Base-by-base conservation (phyloP, 1,139 yeast species). In the Suhomyces bribrorum region DNA sequence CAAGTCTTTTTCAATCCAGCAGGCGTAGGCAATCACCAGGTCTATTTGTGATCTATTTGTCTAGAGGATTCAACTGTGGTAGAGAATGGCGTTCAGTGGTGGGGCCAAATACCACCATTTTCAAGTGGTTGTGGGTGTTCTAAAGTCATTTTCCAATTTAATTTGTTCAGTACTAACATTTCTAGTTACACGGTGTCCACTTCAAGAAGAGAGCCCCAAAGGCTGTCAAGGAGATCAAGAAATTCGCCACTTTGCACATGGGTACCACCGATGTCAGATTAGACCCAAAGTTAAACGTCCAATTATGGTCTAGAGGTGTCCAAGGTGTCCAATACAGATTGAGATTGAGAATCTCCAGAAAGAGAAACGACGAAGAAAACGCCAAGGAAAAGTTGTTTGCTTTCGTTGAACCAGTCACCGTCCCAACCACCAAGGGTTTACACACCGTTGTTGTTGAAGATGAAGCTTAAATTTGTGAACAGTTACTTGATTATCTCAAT, bases 121-220 rank as follows among this genome's bases (percentile, higher is more conserved):
- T n/a, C n/a, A n/a, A n/a, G n/a, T n/a, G n/a, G n/a, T n/a, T n/a
- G n/a, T n/a, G n/a, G n/a, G n/a, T n/a, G n/a, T n/a, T n/a, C n/a
- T n/a, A 20, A 20, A 20, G 3, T 20, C 11, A 8, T 20, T 20
- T 20, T 20, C 8, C 23, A 8, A 8, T 20, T 20, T 8, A 20
- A 8, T 20, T 20, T 20, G 23, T 20, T 20, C 4, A 20, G 11
- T 72, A 70, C 76, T 71, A 72, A 71, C 77, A 53, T 43, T n/a
- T 57, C 41, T 65, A 85, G 94, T 86, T 88, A 73, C 95, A 86
- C 77, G 97, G 98, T 81, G 90, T 84, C 63, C 85, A 88, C 77
- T 92, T 92, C 96, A 94, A 92, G 85, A 87, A 87, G 88, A 88
- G 97, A 82, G 99, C 98, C 69, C 99, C 99, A 78, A 86, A 81